Evolutionary conservation across 2,329 filamentous ascomycete genomes (phyloP), one percentile per base, ranked within the genome.

Genomic region (Thelonectria rubi): DNA sequence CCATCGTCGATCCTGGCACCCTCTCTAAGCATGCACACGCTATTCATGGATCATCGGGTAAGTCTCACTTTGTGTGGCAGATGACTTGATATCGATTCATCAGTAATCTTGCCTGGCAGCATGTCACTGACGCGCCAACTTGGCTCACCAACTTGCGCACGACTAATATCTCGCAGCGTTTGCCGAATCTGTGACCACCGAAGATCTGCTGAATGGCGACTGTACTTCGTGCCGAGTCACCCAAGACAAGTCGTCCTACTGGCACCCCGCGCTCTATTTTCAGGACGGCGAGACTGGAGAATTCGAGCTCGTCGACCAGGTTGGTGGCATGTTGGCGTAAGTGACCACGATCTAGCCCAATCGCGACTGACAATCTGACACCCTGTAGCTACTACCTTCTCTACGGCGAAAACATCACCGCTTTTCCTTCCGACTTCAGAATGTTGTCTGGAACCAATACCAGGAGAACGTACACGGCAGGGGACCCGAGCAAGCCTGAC

Each of bases 181-280:
- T 72, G 81, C 81, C 51, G 79, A 86, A 64, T 79, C 75, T n/a
- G 79, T 89, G 14, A 81, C 77, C 42, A 87, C 82, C 67, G 79
- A 84, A 0, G 80, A 86, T 42, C 84, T 97, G 14, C 72, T 82
- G 5, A 76, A 72, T 15, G 88, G 85, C 47, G 79, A 87, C 65
- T 97, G 93, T 79, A 95, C 92, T 1, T 94, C 92, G 11, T 97
- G 93, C 75, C 86, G 84, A 58, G 90, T 96, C 43, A 87, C 82
- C 39, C 83, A 94, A 78, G 93, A 97, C 78, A 90, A 88, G 79
- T 97, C 92, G n/a, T 88, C 88, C 32, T 97, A 97, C 80, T 97
- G 93, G 92, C 87, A 88, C 54, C 93, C 93, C 1, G 79, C 86
- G 2, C 74, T 97, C 65, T 94, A 94, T 80, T 97, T 97, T 76